Evolutionary conservation across 257 asterid genomes (phyloP), one percentile per base, ranked within the genome.

Genomic region (Solanum okadae): DNA sequence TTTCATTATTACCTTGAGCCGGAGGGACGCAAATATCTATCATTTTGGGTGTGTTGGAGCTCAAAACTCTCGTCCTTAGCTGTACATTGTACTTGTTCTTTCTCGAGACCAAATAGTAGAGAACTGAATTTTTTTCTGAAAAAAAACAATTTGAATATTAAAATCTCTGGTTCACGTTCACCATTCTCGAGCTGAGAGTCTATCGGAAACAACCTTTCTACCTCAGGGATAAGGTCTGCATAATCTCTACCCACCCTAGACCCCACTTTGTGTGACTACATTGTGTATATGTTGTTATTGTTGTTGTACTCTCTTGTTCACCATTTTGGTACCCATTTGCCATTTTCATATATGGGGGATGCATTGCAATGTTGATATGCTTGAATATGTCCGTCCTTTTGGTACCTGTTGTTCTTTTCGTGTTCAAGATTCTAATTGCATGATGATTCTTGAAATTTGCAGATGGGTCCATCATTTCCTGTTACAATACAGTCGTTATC

Each of bases 381-480:
- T 4, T 81, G 70, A 81, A 81, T 79, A 27, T 46, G 27, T 81
- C 4, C 4, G 6, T 81, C 40, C 67, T 81, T 81, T 27, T 49
- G 14, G 27, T 31, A 35, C 37, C 34, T 33, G n/a, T 4, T 20
- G 3, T 4, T 81, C 23, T 13, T 13, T 27, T 29, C 27, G 34
- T 46, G 68, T 44, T 81, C 67, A 46, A 81, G 13, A 35, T 56
- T 31, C 89, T 92, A 88, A 91, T 81, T 18, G 20, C 67, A 44
- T 27, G 33, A 25, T 27, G 85, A 44, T 81, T 52, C 29, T 81
- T 81, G 68, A 49, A 81, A 81, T 78, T 72, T 93, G 95, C 98
- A 96, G 99, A 95, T 96, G 98, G 99, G 99, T 63, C 93, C 88
- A 15, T 93, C 98, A 1, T 92, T 90, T 88, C 96, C 96, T 40